phyloP scores from a whole-genome alignment of 306 rosid genomes.

The Dalbergia oliveri region DNA sequence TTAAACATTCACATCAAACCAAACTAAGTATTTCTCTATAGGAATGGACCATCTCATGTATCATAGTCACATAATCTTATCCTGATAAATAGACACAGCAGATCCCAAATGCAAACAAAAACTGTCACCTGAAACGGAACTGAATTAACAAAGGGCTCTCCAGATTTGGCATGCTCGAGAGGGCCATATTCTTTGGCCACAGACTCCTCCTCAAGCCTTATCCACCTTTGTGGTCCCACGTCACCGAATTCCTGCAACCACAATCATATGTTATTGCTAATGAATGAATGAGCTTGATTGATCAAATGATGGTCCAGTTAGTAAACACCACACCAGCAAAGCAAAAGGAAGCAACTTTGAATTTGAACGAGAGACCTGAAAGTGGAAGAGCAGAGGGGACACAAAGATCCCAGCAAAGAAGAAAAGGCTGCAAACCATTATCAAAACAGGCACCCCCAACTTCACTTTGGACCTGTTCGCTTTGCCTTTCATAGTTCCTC shows the following conservation, averaged over 20 bases:
- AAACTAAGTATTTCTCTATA: not conserved
- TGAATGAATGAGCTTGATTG: not conserved
- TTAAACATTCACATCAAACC: constrained; percentile 16
- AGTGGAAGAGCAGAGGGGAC: constrained; percentile 38
- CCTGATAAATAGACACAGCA: not conserved
- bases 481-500: constrained; percentile 46
- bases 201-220: constrained; percentile 21
- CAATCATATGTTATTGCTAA: not conserved
- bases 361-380: constrained; percentile 37
- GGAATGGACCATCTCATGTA: not conserved
- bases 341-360: not conserved
- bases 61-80: not conserved
- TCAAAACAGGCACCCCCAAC: constrained; percentile 34
- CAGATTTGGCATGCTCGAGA: constrained; percentile 44
- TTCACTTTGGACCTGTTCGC: constrained; percentile 30
- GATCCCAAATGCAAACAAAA: not conserved
- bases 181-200: constrained; percentile 17
- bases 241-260: constrained; percentile 42
- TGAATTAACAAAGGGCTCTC: constrained; percentile 49
- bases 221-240: not conserved
- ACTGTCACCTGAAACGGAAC: constrained; percentile 51
- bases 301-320: not conserved
- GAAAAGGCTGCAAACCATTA: constrained; percentile 34
- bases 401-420: constrained; percentile 37
- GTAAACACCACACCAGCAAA: not conserved